Evolutionary conservation across 2,329 filamentous ascomycete genomes (phyloP).

Genomic region (Neofusicoccum ribis): DNA sequence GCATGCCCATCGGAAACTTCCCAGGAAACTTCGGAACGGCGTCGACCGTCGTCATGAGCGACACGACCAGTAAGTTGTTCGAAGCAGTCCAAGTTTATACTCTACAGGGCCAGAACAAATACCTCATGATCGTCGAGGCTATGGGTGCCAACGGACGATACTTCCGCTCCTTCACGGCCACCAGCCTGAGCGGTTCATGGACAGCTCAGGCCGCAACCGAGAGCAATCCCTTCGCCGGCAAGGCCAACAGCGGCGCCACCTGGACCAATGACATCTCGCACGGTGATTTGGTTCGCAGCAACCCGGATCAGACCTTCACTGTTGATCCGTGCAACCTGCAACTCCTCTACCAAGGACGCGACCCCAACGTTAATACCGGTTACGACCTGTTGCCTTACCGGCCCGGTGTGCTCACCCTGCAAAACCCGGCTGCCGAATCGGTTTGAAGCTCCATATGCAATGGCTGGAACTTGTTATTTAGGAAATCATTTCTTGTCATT

Average conservation of each 20-base stretch:
- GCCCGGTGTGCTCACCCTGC: conserved; percentile 57
- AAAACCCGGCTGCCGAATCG: conserved; percentile 9
- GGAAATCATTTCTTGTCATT: too few relatives aligned
- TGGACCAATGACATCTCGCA: conserved; percentile 70
- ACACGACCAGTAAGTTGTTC: conserved; percentile 59
- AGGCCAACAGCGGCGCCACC: conserved; percentile 62
- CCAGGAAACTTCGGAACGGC: conserved; percentile 59
- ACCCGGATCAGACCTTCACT: conserved; percentile 62
- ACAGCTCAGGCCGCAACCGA: conserved; percentile 58
- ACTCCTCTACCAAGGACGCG: conserved; percentile 63
- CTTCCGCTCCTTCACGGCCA: conserved; percentile 67
- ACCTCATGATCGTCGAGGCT: conserved; percentile 69
- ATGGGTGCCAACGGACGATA: conserved; percentile 60
- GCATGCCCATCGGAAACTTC: conserved; percentile 64
- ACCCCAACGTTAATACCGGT: conserved; percentile 43
- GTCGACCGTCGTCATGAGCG: conserved; percentile 53
- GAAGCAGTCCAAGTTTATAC: conserved; percentile 69
- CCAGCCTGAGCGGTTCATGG: conserved; percentile 58
- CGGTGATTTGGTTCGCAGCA: conserved; percentile 60
- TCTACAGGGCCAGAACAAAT: conserved; percentile 54
- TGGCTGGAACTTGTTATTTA: too few relatives aligned
- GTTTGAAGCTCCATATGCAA: too few relatives aligned
- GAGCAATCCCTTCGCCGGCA: conserved; percentile 64
- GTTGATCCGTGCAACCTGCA: conserved; percentile 66
- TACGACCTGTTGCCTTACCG: conserved; percentile 58